Evolutionary conservation across 1,284 basidiomycete genomes (phyloP), one percentile per base, ranked within the genome.

Genomic region (Ceratobasidium papillatum): DNA sequence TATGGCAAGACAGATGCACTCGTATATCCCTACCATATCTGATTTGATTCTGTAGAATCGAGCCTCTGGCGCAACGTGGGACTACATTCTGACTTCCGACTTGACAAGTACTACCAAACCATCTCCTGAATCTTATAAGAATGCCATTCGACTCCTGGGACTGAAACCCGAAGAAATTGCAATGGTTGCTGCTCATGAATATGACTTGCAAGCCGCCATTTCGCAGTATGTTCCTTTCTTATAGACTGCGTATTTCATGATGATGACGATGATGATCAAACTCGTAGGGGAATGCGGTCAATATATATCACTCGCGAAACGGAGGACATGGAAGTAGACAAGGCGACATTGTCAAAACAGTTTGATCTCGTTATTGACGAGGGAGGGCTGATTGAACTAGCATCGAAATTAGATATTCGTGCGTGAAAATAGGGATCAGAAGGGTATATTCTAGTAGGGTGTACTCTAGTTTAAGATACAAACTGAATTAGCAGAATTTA

Each of bases 161-260:
- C 69, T 72, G 4, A 41, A 78, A n/a, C 76, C 78, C 0, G 77
- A 76, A 0, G 78, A 81, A 61, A 77, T 80, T 1, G 80, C 78
- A 3, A 80, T 82, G 79, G 79, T 80, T 8, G 81, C 81, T 5
- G 78, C 78, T 3, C 81, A 82, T 61, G 78, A 78, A 0, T 80
- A 81, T 22, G 81, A 82, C 68, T 64, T 81, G 8, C 75, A 78
- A 30, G 80, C 80, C 0, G 81, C 81, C 1, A 77, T 74, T 19
- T 69, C 73, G 1, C 78, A 79, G 80, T 82, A 69, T 51, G 80
- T 77, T 19, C 12, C 27, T 41, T 61, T 51, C 12, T 22, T 14
- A n/a, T 32, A 0, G 2, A 0, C 36, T 36, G n/a, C 22, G 49
- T 25, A 52, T 5, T 25, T 25, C 22, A 25, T 25, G 2, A 38